A percentile compares a stretch with the other conserved stretches of the same genome.
Evolutionary conservation across 2,329 filamentous ascomycete genomes (phyloP).

Genomic region (Pseudogymnoascus sp.): DNA sequence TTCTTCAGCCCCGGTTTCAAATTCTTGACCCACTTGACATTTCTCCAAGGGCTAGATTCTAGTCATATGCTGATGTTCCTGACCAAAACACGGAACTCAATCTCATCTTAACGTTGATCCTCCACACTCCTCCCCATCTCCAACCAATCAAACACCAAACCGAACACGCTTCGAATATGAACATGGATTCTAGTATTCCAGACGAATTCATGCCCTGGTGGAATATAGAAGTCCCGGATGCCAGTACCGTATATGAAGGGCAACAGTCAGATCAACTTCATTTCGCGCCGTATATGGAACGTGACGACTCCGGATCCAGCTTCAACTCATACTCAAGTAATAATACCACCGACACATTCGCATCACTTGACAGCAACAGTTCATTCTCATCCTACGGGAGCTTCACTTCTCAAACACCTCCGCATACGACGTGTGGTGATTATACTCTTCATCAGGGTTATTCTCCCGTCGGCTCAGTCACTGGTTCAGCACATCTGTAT

Average conservation of each 20-base stretch:
- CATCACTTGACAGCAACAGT: neutral
- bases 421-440: neutral
- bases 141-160: neutral
- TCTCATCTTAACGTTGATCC: conserved; percentile 1
- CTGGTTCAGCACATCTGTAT: neutral
- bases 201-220: neutral
- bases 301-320: conserved; percentile 1
- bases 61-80: conserved; percentile 1
- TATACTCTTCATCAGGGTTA: neutral
- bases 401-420: neutral
- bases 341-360: neutral
- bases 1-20: conserved; percentile 6
- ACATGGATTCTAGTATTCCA: neutral
- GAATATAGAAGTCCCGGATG: neutral
- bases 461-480: neutral
- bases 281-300: neutral
- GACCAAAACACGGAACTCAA: neutral
- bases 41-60: neutral
- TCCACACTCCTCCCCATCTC: neutral
- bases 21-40: conserved; percentile 5
- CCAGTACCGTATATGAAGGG: neutral
- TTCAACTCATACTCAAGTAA: neutral
- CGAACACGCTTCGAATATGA: neutral
- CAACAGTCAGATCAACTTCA: neutral
- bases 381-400: conserved; percentile 1